Conservation (phyloP, 305 asterid species). For the Fraxinus greggii region DNA sequence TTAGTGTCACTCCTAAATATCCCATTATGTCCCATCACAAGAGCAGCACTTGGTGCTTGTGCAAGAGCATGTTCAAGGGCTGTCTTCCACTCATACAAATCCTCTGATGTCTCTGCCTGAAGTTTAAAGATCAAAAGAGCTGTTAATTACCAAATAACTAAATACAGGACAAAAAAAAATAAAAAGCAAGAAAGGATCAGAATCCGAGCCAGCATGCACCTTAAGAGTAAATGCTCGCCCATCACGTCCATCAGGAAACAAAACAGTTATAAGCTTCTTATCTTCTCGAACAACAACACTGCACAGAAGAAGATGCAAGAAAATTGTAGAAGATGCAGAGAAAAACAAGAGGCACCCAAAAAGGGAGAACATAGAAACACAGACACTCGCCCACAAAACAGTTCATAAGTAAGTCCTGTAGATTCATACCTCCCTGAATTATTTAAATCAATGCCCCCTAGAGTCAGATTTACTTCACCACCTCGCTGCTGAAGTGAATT, state of each 20-base stretch:
- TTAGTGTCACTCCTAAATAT: slow-evolving; percentile 77
- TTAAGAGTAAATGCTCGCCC: slow-evolving; percentile 97
- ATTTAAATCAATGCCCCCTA: slow-evolving; percentile 96
- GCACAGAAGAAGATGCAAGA: slow-evolving; percentile 31
- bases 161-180: slow-evolving; percentile 5
- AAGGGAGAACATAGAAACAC: not conserved
- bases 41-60: slow-evolving; percentile 98
- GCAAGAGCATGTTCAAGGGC: slow-evolving; percentile 96
- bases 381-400: not conserved
- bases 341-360: slow-evolving; percentile 1
- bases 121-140: slow-evolving; percentile 29
- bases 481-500: slow-evolving; percentile 95
- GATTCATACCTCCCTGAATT: slow-evolving; percentile 85
- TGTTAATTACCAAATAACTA: slow-evolving; percentile 14
- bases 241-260: slow-evolving; percentile 99
- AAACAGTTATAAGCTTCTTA: slow-evolving; percentile 86
- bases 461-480: slow-evolving; percentile 93
- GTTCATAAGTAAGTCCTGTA: not conserved
- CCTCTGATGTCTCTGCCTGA: slow-evolving; percentile 95
- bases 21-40: slow-evolving; percentile 97
- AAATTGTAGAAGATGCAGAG: slow-evolving; percentile 15
- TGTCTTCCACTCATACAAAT: slow-evolving; percentile 93
- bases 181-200: not conserved
- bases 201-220: slow-evolving; percentile 45
- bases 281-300: slow-evolving; percentile 99